Base-by-base conservation (phyloP, 192 early-diverging fungal species). In the Chytriomyces confervae region DNA sequence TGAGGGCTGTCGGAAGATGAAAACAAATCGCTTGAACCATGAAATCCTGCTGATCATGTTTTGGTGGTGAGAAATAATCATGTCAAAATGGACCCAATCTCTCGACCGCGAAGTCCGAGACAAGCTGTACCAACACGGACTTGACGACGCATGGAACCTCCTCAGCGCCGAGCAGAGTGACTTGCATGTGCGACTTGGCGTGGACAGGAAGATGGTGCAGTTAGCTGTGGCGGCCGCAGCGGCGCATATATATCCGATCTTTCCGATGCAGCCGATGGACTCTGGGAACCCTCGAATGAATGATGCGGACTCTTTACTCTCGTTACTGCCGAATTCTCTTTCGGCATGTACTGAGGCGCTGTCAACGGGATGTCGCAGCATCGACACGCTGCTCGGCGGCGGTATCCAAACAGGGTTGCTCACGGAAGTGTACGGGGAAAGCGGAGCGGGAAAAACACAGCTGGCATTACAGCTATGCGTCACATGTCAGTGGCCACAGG, bases 371-470 rank as follows among this genome's bases (percentile, higher is more conserved):
- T 79, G 80, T 48, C 6, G 48, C 3, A 43, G 36, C 2, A 16
- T 85, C 45, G 80, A 85, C 64, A 27, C 44, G 5, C 36, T 66
- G n/a, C 71, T 85, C 29, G 11, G 60, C 50, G 84, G 84, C 27
- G 84, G 84, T 0, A 10, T 85, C 10, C 77, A 24, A 2, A 46
- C 79, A 2, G 75, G 73, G 9, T 20, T 43, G 53, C 61, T 86
- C 9, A 85, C 82, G 3, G 86, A 88, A 53, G 62, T 88, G 11
- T 84, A 61, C 63, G 86, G 86, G 16, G 57, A 62, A 8, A 94
- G 93, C 68, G 91, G 89, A 29, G 83, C 89, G 3, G 96, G 96
- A 18, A 98, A 98, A 73, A 94, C 96, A 0, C 94, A 95, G 72
- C 77, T 98, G 7, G 92, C 91, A 29, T 76, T 98, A 62, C 96